Evolutionary conservation across 1,139 yeast species (phyloP).

Genomic region (Suhomyces yuchorum): DNA sequence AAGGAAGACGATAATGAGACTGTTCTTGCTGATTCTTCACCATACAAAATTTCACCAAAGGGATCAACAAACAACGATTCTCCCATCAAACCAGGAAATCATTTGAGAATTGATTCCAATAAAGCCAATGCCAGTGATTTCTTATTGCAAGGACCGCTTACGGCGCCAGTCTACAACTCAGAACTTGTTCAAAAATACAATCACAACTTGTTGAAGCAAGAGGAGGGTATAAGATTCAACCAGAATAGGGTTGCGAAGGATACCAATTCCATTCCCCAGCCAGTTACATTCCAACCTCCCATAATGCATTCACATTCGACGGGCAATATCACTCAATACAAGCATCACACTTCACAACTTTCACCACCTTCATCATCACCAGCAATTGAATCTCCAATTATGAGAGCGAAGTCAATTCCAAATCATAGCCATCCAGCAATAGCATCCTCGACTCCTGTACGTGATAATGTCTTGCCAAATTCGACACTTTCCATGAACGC

Average conservation of each 20-base stretch:
- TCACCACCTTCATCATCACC: constrained; percentile 10
- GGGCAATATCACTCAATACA: constrained; percentile 17
- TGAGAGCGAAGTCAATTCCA: constrained; percentile 9
- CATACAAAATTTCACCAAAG: constrained; percentile 28
- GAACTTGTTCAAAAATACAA: constrained; percentile 20
- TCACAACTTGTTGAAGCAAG: constrained; percentile 20
- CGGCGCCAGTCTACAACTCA: constrained; percentile 41
- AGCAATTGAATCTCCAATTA: constrained; percentile 6
- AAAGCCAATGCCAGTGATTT: constrained; percentile 18
- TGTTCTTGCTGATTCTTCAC: constrained; percentile 45
- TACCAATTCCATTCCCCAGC: background rate
- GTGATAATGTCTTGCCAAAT: constrained; percentile 3
- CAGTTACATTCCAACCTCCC: constrained; percentile 10
- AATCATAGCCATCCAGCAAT: constrained; percentile 1
- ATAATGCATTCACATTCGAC: constrained; percentile 19
- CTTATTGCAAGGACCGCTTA: constrained; percentile 31
- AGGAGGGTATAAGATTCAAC: constrained; percentile 12
- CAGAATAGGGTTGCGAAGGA: background rate
- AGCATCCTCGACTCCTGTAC: constrained; percentile 11
- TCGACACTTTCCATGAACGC: constrained; percentile 1
- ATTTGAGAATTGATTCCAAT: constrained; percentile 24
- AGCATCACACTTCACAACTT: constrained; percentile 3
- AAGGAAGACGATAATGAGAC: constrained; percentile 44
- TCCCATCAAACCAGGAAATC: constrained; percentile 13
- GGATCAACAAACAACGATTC: constrained; percentile 11